Evolutionary conservation across 2,329 filamentous ascomycete genomes (phyloP).

Genomic region (Colletotrichum liaoningense): DNA sequence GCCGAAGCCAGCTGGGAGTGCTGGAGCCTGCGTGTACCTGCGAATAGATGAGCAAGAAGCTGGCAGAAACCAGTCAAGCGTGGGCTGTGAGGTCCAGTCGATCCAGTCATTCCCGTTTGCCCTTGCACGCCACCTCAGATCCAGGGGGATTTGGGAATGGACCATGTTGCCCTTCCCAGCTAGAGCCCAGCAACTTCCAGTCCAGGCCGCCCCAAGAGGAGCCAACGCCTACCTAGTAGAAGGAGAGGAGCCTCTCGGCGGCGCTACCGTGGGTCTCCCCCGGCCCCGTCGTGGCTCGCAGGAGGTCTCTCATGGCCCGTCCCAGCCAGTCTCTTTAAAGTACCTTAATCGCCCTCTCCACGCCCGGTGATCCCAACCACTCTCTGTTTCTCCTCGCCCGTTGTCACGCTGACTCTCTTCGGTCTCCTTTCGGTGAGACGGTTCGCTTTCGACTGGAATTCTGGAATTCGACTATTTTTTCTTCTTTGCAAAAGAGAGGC

Average conservation of each 20-base stretch:
- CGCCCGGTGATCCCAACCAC: constrained; percentile 17
- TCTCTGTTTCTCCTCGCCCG: constrained; percentile 25
- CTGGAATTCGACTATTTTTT: constrained; percentile 16
- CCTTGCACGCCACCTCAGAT: constrained; percentile 33
- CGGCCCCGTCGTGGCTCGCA: constrained; percentile 27
- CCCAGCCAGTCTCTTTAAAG: constrained; percentile 24
- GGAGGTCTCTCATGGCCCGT: constrained; percentile 10
- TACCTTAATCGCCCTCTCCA: constrained; percentile 21
- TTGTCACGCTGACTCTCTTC: constrained; percentile 26
- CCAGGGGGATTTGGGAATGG: constrained; percentile 14
- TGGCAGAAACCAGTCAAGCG: background rate
- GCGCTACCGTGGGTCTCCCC: constrained; percentile 20
- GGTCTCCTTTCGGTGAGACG: constrained; percentile 16
- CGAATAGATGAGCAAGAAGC: background rate
- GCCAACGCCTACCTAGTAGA: background rate
- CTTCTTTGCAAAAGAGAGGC: constrained; percentile 24
- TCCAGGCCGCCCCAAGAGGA: constrained; percentile 19
- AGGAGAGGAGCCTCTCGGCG: constrained; percentile 22
- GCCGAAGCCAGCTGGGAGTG: constrained; percentile 14
- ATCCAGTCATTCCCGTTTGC: constrained; percentile 30
- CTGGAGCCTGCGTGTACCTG: constrained; percentile 9
- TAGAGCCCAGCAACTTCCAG: constrained; percentile 4
- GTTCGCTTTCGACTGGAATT: constrained; percentile 12
- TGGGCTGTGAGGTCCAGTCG: constrained; percentile 7
- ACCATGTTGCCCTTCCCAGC: constrained; percentile 10